A percentile compares a stretch with the other conserved stretches of the same genome.
Evolutionary conservation across 169 alveolate species (phyloP).

Genomic region (Plasmodium inui): DNA sequence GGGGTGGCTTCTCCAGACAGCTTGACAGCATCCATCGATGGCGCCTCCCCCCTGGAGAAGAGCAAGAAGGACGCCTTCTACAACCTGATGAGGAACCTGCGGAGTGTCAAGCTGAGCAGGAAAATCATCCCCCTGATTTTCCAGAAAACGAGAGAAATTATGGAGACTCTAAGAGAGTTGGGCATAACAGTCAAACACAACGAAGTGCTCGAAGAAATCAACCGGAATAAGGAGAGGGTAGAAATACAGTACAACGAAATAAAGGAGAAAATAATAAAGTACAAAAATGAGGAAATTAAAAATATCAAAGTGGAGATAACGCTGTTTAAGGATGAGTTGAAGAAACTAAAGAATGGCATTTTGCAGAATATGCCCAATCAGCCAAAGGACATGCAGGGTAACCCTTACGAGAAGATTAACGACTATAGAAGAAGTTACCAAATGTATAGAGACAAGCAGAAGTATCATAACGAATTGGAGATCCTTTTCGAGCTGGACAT

Average conservation of each 20-base stretch:
- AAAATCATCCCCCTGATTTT: conserved; percentile 62
- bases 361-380: conserved; percentile 77
- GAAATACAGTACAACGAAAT: conserved; percentile 89
- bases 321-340: conserved; percentile 74
- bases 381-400: conserved; percentile 74
- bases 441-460: conserved; percentile 89
- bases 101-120: conserved; percentile 62
- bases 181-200: conserved; percentile 33
- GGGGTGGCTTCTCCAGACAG: neutral
- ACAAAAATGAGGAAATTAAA: conserved; percentile 66
- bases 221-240: conserved; percentile 89
- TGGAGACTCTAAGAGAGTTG: conserved; percentile 50
- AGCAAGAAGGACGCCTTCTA: conserved; percentile 61
- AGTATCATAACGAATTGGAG: conserved; percentile 92
- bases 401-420: conserved; percentile 87
- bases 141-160: conserved; percentile 55
- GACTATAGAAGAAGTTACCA: conserved; percentile 83
- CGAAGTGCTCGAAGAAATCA: conserved; percentile 77
- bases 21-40: neutral
- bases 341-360: conserved; percentile 80
- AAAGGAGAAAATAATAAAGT: conserved; percentile 83
- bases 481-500: conserved; percentile 93
- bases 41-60: neutral
- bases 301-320: conserved; percentile 49
- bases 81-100: conserved; percentile 56